Evolutionary conservation across 2,329 filamentous ascomycete genomes (phyloP).

Genomic region (Diaporthe australafricana): DNA sequence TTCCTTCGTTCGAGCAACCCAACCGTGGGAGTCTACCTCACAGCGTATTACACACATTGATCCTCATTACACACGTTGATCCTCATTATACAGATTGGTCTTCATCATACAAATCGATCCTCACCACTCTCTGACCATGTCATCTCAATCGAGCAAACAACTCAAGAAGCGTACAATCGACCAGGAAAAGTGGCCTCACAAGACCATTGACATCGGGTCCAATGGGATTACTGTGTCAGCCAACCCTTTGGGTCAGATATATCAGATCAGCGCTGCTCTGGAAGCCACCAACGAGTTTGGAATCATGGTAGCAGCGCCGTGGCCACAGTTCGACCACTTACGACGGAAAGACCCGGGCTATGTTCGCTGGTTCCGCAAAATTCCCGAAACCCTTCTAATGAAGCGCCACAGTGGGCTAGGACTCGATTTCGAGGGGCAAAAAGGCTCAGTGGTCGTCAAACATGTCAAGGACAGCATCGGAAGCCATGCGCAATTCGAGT

Average conservation of each 20-base stretch:
- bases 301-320: slow-evolving; percentile 39
- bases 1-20: too few species aligned
- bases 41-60: too few species aligned
- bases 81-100: too few species aligned
- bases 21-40: too few species aligned
- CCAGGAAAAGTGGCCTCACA: slow-evolving; percentile 10
- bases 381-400: slow-evolving; percentile 34
- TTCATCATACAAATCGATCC: too few species aligned
- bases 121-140: neutral
- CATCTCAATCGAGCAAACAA: neutral
- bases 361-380: slow-evolving; percentile 38
- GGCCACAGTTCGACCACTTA: slow-evolving; percentile 38
- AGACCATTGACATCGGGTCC: slow-evolving; percentile 38
- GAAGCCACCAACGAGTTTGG: slow-evolving; percentile 28
- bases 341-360: slow-evolving; percentile 33
- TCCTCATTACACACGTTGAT: too few species aligned
- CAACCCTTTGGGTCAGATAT: slow-evolving; percentile 36
- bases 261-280: slow-evolving; percentile 27
- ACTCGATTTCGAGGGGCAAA: neutral
- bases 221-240: slow-evolving; percentile 36
- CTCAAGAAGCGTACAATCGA: slow-evolving; percentile 15
- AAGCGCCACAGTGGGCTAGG: neutral
- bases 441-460: slow-evolving; percentile 24
- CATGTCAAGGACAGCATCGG: slow-evolving; percentile 27
- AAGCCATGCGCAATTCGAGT: slow-evolving; percentile 28